phyloP scores from a whole-genome alignment of 225 moss, liverwort and hornwort genomes.

The Marchantia paleacea region DNA sequence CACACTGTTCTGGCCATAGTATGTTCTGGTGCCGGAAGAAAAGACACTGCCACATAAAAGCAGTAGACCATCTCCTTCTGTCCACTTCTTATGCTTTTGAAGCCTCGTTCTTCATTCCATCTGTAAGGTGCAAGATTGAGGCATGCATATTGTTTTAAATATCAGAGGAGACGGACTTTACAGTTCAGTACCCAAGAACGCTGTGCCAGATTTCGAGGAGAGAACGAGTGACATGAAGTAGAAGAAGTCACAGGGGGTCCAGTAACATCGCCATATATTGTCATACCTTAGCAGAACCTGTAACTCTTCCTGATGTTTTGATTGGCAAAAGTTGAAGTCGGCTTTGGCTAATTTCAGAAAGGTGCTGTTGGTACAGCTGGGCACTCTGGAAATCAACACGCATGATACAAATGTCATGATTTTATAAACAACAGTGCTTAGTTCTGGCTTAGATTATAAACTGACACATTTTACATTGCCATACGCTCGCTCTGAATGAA shows the following conservation, averaged over 20 bases:
- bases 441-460: too few relatives aligned
- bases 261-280: neutral
- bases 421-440: too few relatives aligned
- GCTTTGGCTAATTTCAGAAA: constrained; percentile 27
- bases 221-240: too few relatives aligned
- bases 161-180: too few relatives aligned
- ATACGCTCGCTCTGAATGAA: too few relatives aligned
- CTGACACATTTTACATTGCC: too few relatives aligned
- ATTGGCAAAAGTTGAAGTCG: constrained; percentile 18
- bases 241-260: neutral
- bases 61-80: constrained; percentile 41
- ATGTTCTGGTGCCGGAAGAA: constrained; percentile 54
- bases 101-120: constrained; percentile 51
- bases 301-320: constrained; percentile 20
- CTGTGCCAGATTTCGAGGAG: too few relatives aligned
- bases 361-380: constrained; percentile 16
- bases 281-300: constrained; percentile 21
- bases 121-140: constrained; percentile 7
- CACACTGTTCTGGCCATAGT: constrained; percentile 42
- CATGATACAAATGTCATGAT: too few relatives aligned
- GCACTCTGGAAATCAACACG: constrained; percentile 21
- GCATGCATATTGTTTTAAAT: too few relatives aligned
- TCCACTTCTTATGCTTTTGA: constrained; percentile 41
- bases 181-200: too few relatives aligned
- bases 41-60: constrained; percentile 47